Conservation (phyloP, 1,284 basidiomycete genomes). For the Athelia sp. region DNA sequence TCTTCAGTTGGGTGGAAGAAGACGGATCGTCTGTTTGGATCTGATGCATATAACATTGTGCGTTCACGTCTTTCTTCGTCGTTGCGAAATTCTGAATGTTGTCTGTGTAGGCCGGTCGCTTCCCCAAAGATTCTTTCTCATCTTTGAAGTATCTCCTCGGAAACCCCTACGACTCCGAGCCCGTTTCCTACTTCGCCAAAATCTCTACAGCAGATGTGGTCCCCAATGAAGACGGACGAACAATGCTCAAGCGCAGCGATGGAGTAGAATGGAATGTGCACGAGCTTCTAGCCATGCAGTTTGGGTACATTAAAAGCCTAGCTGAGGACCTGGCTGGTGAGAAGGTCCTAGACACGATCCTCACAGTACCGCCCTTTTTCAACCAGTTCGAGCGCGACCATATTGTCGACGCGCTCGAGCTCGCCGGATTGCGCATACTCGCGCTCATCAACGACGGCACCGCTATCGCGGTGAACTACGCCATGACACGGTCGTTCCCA, state of each 20-base stretch:
- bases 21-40: slow-evolving; percentile 83
- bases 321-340: slow-evolving; percentile 80
- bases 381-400: slow-evolving; percentile 86
- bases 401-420: slow-evolving; percentile 85
- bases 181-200: slow-evolving; percentile 59
- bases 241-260: slow-evolving; percentile 49
- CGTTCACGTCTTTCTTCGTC: slow-evolving; percentile 24
- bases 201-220: slow-evolving; percentile 59
- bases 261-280: slow-evolving; percentile 79
- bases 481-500: slow-evolving; percentile 89
- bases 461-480: slow-evolving; percentile 91
- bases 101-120: slow-evolving; percentile 72
- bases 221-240: slow-evolving; percentile 58
- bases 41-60: slow-evolving; percentile 85
- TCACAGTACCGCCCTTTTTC: slow-evolving; percentile 87
- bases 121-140: slow-evolving; percentile 84
- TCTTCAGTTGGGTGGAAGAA: slow-evolving; percentile 86
- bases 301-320: slow-evolving; percentile 85
- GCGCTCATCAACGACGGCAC: slow-evolving; percentile 92
- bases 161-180: slow-evolving; percentile 58
- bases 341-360: slow-evolving; percentile 73
- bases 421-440: slow-evolving; percentile 82
- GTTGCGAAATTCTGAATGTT: slow-evolving; percentile 4
- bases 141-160: slow-evolving; percentile 88
- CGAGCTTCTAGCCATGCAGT: slow-evolving; percentile 92